Conservation (phyloP, 805 yeast genomes). For the Lipomyces yamanashiensis region DNA sequence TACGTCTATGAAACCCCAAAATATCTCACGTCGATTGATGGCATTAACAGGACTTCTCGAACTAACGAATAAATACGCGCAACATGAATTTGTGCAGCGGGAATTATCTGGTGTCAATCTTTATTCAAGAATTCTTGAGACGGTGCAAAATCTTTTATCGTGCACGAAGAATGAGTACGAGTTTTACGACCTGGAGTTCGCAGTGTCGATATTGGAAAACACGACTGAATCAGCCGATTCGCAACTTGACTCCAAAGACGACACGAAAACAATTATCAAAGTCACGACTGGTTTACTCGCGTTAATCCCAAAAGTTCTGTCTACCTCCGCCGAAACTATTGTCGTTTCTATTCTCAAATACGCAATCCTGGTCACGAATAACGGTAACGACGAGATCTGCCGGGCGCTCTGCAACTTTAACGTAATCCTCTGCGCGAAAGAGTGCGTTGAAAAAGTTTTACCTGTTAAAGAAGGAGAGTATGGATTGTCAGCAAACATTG, state of each 20-base stretch:
- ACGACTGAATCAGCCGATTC: constrained; percentile 5
- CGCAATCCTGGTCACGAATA: constrained; percentile 21
- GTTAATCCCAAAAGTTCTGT: constrained; percentile 6
- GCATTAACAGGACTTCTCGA: constrained; percentile 21
- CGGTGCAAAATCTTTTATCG: not conserved
- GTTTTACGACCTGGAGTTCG: constrained; percentile 19
- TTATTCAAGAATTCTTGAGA: not conserved
- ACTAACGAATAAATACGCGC: constrained; percentile 10
- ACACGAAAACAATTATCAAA: not conserved
- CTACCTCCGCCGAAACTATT: constrained; percentile 5
- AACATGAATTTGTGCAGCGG: constrained; percentile 5
- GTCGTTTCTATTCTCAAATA: constrained; percentile 18
- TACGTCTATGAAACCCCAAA: not conserved
- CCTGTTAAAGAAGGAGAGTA: constrained; percentile 6
- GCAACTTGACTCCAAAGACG: not conserved
- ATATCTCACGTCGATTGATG: constrained; percentile 20
- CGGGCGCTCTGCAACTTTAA: constrained; percentile 3
- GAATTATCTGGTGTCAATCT: not conserved
- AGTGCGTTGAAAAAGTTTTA: not conserved
- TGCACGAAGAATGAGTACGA: not conserved
- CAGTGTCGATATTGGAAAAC: constrained; percentile 21
- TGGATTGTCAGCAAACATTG: constrained; percentile 24
- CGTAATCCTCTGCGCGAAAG: not conserved
- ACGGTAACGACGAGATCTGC: constrained; percentile 6
- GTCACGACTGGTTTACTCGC: not conserved